These are phyloP conservation scores for Delitschia confertaspora DNA, from an alignment of 495 filamentous ascomycete species.

Conservation along the genomic window DNA sequence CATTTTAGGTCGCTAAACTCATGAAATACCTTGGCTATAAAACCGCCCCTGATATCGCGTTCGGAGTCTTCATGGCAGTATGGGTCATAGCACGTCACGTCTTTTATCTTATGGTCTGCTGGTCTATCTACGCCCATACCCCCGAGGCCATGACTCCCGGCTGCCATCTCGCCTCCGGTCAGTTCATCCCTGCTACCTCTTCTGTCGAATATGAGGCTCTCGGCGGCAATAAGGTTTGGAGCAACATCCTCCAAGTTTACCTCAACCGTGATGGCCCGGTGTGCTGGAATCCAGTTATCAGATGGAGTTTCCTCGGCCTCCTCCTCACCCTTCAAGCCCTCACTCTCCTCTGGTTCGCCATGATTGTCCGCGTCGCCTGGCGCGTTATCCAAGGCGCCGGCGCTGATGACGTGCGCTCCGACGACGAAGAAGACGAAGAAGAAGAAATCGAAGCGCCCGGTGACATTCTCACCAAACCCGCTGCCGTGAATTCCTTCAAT, in stretches of 20 bases:
- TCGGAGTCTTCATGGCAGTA: conserved; percentile 75
- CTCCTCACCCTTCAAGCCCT: conserved; percentile 72
- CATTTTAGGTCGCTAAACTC: conserved; percentile 78
- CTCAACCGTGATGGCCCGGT: conserved; percentile 56
- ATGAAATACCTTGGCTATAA: conserved; percentile 79
- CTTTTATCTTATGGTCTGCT: conserved; percentile 66
- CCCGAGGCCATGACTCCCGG: conserved; percentile 53
- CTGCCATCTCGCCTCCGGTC: conserved; percentile 57
- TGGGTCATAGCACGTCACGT: conserved; percentile 84
- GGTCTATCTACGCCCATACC: conserved; percentile 68
- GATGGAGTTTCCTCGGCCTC: conserved; percentile 64
- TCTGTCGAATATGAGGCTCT: conserved; percentile 37
- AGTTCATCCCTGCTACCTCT: conserved; percentile 44
- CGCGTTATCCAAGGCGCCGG: conserved; percentile 64
- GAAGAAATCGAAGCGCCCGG: conserved; percentile 40
- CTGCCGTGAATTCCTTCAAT: conserved; percentile 13
- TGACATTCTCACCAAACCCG: conserved; percentile 1
- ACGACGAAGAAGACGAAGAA: conserved; percentile 65
- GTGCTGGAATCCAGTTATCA: conserved; percentile 65
- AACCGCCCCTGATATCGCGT: conserved; percentile 68
- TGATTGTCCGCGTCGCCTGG: conserved; percentile 74
- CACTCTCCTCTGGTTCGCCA: conserved; percentile 78
- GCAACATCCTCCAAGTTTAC: conserved; percentile 63
- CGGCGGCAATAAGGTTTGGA: conserved; percentile 47
- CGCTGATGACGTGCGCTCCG: conserved; percentile 80